These are phyloP conservation scores for Coniochaeta hoffmannii DNA, from an alignment of 2,329 filamentous ascomycete species.

Conservation along the genomic window DNA sequence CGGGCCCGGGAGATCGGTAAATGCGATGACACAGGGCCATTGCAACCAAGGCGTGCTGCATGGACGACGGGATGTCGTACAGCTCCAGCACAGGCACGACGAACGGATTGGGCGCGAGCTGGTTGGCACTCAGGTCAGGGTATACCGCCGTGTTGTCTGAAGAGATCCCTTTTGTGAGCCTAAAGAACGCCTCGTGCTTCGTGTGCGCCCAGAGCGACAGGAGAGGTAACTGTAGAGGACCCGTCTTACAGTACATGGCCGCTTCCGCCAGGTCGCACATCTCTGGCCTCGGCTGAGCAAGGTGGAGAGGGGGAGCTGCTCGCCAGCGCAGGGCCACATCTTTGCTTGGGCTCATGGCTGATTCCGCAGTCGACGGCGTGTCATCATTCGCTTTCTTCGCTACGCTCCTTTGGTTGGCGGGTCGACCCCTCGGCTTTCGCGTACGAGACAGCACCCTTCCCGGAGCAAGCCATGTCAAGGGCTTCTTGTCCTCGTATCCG, in stretches of 20 bases:
- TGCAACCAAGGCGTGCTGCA: constrained; percentile 9
- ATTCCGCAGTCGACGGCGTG: neutral
- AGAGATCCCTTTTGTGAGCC: neutral
- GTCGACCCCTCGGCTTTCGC: constrained; percentile 2
- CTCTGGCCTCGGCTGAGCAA: constrained; percentile 6
- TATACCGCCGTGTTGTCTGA: constrained; percentile 11
- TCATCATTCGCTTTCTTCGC: neutral
- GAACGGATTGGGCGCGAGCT: constrained; percentile 8
- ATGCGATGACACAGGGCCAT: constrained; percentile 9
- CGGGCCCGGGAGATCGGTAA: neutral
- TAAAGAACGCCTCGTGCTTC: neutral
- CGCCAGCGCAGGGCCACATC: too few species aligned
- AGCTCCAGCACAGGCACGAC: constrained; percentile 1
- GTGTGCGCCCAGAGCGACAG: neutral
- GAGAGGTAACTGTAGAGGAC: neutral
- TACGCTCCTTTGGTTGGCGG: neutral
- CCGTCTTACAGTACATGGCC: constrained; percentile 9
- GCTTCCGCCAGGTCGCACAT: constrained; percentile 11
- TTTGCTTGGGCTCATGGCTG: neutral
- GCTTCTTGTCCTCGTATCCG: constrained; percentile 14
- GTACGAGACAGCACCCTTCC: constrained; percentile 11
- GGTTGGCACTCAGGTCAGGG: constrained; percentile 6
- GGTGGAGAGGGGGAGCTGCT: neutral
- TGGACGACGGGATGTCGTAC: constrained; percentile 3
- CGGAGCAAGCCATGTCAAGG: constrained; percentile 13